Evolutionary conservation across 2,329 filamentous ascomycete species (phyloP), one percentile per base, ranked within the genome.

Genomic region (Pezicula neosporulosa): DNA sequence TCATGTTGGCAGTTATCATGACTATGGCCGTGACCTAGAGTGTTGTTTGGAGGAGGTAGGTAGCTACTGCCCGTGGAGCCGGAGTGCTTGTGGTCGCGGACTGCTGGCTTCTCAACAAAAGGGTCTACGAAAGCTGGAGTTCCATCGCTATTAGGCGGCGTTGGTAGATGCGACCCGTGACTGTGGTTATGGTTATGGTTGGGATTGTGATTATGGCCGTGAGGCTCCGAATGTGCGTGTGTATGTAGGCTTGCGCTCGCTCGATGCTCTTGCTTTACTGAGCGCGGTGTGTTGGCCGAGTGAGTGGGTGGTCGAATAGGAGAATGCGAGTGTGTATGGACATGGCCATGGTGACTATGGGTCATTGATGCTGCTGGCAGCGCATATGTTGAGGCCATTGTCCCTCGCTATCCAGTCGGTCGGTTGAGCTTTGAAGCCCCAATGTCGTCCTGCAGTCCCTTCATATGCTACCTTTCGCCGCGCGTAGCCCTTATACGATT

Each of bases 241-340:
- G 57, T 46, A 55, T 65, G 63, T 16, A 63, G 35, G 46, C 53
- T 65, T 43, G 60, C 59, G 47, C 56, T 63, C 18, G 64, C 60
- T 41, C 52, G 39, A 33, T 33, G 30, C 38, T 63, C 61, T 33
- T 58, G 47, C 47, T 52, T 63, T 52, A 61, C 49, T 35, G 53
- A 24, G 30, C 56, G 58, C 12, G 58, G 49, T 21, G 48, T 55
- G 33, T 54, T 61, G 16, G 55, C 47, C 44, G 60, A 42, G 44
- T 60, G 59, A 30, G 44, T 53, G 39, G 44, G 35, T 44, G 49
- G 48, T 44, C 59, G 69, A 33, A 56, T 58, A 51, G 70, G 69
- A 44, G 72, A 69, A 53, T 71, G 66, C 24, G 64, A 60, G 49
- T 71, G 69, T 12, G 64, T 59, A 52, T 71, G 70, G 12, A 50